Percentiles rank a stretch among this genome's conserved stretches.
phyloP scores from a whole-genome alignment of 2,329 filamentous ascomycete genomes.

The Aspergillus ustus region DNA sequence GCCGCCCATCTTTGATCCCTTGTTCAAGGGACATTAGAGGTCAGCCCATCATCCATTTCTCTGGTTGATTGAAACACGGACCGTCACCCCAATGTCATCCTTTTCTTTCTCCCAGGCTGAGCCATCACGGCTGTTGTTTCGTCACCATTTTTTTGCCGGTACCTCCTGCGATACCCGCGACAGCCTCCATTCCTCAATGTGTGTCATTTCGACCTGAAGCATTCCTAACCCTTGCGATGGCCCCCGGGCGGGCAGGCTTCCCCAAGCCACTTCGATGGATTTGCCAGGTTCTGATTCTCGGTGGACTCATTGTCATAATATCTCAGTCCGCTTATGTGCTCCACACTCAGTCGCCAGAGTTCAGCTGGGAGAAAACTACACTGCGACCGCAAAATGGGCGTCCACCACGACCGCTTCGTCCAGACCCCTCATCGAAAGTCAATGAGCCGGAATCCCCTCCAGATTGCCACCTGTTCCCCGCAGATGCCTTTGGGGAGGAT shows the following conservation, averaged over 20 bases:
- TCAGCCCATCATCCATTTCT: not conserved
- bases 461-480: not conserved
- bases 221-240: conserved; percentile 1
- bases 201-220: not conserved
- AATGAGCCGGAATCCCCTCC: not conserved
- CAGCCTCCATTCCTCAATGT: not conserved
- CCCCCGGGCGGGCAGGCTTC: not conserved
- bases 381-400: not conserved
- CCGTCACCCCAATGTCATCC: not conserved
- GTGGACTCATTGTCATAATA: not conserved
- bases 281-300: not conserved
- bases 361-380: not conserved
- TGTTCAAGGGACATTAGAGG: not conserved
- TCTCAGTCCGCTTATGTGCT: not conserved
- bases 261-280: conserved; percentile 2
- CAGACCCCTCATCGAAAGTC: not conserved
- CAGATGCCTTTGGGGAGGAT: conserved; percentile 6
- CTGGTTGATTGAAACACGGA: not conserved
- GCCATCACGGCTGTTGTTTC: not conserved
- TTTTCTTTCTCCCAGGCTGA: not conserved
- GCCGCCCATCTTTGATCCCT: not conserved
- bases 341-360: conserved; percentile 1
- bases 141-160: conserved; percentile 1
- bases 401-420: not conserved
- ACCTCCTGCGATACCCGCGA: not conserved